These are phyloP conservation scores for Plasmodium billcollinsi DNA, from an alignment of 169 alveolate species.

Conservation along the genomic window DNA sequence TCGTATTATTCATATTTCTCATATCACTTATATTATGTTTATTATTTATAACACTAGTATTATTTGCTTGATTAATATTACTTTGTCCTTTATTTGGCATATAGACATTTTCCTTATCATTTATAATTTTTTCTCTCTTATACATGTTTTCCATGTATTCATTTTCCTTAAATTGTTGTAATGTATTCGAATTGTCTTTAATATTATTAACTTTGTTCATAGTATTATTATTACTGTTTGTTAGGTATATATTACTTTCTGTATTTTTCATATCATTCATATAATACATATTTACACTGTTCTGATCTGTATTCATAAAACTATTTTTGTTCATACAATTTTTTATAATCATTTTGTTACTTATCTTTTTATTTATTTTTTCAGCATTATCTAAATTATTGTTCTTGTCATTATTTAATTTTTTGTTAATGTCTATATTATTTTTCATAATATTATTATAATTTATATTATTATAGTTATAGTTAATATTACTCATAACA, in stretches of 20 bases:
- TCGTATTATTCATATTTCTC: background rate
- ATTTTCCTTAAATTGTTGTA: constrained; percentile 38
- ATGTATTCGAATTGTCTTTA: constrained; percentile 27
- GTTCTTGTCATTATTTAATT: constrained; percentile 11
- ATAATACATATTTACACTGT: constrained; percentile 27
- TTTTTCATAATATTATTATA: constrained; percentile 32
- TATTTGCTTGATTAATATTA: constrained; percentile 13
- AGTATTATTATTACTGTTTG: background rate
- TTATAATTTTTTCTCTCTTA: constrained; percentile 50
- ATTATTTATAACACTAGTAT: background rate
- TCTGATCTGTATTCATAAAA: constrained; percentile 24
- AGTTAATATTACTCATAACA: constrained; percentile 47
- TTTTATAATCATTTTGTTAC: constrained; percentile 31
- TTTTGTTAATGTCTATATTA: constrained; percentile 43
- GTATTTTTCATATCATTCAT: constrained; percentile 49
- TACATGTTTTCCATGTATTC: constrained; percentile 58
- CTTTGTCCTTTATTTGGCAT: constrained; percentile 27
- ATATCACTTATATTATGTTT: background rate
- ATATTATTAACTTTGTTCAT: constrained; percentile 30
- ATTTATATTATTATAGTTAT: constrained; percentile 58
- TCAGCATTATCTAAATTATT: constrained; percentile 26
- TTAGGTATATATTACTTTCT: constrained; percentile 25
- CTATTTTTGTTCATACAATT: constrained; percentile 36
- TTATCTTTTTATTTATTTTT: background rate
- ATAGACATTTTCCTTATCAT: constrained; percentile 33